Conservation (phyloP, 306 rosid genomes). For the Pyrus betulifolia region DNA sequence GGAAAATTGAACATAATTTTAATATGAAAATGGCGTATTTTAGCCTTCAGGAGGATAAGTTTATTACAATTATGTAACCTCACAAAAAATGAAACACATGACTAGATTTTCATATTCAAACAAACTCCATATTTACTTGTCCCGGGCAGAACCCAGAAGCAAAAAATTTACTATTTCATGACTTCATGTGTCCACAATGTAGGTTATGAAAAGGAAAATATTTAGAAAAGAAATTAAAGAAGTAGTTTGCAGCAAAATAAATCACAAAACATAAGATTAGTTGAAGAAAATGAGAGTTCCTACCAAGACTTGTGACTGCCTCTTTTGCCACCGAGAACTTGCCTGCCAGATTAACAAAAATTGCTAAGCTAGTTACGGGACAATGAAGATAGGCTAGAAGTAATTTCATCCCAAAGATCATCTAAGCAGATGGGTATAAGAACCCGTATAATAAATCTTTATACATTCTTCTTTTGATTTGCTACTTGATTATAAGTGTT, state of each 20-base stretch:
- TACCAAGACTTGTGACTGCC: slow-evolving; percentile 90
- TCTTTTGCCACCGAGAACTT: slow-evolving; percentile 83
- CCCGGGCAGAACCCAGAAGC: no score
- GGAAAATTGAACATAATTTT: no score
- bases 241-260: not conserved
- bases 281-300: slow-evolving; percentile 18
- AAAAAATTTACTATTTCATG: not conserved
- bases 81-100: no score
- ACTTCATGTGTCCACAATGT: not conserved
- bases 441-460: not conserved
- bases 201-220: not conserved
- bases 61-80: no score
- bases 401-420: not conserved
- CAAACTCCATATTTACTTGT: no score
- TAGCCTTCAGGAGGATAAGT: no score
- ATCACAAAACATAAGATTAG: not conserved
- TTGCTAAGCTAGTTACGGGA: not conserved
- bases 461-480: not conserved
- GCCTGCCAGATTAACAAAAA: slow-evolving; percentile 51
- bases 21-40: no score
- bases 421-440: not conserved
- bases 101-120: no score
- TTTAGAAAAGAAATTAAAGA: not conserved
- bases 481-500: not conserved
- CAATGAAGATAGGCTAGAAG: not conserved